phyloP scores from a whole-genome alignment of 2,329 filamentous ascomycete species.

The Anthostomella pinea region DNA sequence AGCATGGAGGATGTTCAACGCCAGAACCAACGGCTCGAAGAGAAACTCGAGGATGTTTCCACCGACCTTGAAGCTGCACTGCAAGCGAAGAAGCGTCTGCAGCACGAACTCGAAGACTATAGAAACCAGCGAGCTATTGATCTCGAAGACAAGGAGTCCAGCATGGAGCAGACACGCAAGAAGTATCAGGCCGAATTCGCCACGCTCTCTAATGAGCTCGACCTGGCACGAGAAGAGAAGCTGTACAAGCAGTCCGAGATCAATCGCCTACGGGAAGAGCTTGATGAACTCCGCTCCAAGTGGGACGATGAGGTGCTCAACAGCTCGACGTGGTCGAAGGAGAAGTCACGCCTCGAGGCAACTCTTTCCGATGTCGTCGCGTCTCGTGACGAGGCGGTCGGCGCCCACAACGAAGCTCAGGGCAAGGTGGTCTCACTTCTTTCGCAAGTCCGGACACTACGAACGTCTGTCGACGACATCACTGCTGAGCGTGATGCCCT shows the following conservation, averaged over 20 bases:
- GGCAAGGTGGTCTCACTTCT: constrained; percentile 87
- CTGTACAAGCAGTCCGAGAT: constrained; percentile 85
- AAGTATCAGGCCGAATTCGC: constrained; percentile 96
- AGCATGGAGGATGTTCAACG: constrained; percentile 86
- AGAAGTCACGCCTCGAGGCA: constrained; percentile 87
- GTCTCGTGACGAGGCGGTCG: constrained; percentile 90
- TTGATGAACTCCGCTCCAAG: constrained; percentile 90
- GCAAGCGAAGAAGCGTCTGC: constrained; percentile 88
- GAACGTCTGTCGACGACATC: constrained; percentile 81
- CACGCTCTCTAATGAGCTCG: constrained; percentile 84
- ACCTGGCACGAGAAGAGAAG: constrained; percentile 86
- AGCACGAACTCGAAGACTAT: constrained; percentile 97
- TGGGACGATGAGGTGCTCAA: constrained; percentile 99
- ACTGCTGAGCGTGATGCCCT: constrained; percentile 81
- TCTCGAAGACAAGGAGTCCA: constrained; percentile 93
- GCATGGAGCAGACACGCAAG: constrained; percentile 93
- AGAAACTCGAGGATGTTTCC: constrained; percentile 85
- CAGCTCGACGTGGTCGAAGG: constrained; percentile 96
- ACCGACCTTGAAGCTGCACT: constrained; percentile 83
- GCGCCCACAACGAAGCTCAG: constrained; percentile 92
- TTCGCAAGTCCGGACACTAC: constrained; percentile 81
- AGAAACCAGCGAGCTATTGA: constrained; percentile 92
- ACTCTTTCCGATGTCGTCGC: constrained; percentile 84
- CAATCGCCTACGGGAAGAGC: constrained; percentile 84
- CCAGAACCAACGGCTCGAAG: constrained; percentile 85